Conservation (phyloP, 768 basidiomycete species). For the Gloeophyllum trabeum region DNA sequence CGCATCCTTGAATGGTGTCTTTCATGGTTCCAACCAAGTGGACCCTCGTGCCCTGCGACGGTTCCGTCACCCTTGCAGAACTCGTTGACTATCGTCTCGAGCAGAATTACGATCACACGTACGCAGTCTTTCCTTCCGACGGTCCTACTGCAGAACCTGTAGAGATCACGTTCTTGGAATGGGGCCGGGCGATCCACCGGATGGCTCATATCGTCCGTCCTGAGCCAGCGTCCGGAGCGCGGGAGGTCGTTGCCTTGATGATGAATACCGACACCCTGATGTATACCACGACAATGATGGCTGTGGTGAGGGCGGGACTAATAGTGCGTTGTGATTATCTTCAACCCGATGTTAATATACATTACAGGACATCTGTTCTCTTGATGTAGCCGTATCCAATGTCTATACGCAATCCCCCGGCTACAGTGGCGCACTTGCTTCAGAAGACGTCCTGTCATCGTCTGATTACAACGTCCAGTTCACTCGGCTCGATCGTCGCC, state of each 20-base stretch:
- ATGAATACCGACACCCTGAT: slow-evolving; percentile 8
- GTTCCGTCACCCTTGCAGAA: no score
- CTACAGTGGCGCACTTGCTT: not conserved
- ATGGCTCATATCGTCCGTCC: slow-evolving; percentile 6
- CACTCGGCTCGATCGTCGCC: not conserved
- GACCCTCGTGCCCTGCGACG: no score
- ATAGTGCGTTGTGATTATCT: slow-evolving; percentile 1
- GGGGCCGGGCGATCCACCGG: slow-evolving; percentile 5
- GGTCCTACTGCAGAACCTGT: not conserved
- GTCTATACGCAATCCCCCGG: not conserved
- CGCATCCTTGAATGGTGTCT: no score
- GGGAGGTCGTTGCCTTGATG: slow-evolving; percentile 6
- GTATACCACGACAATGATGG: slow-evolving; percentile 4
- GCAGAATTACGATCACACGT: no score
- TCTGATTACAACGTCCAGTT: not conserved
- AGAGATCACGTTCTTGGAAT: slow-evolving; percentile 5
- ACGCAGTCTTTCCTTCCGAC: no score
- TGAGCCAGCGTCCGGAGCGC: no score
- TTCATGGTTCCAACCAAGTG: no score
- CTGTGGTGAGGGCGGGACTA: slow-evolving; percentile 7
- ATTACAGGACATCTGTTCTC: not conserved
- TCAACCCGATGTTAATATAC: not conserved
- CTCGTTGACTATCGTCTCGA: no score
- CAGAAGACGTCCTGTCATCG: not conserved
- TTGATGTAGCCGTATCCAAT: slow-evolving; percentile 5